A percentile compares a stretch with the other conserved stretches of the same genome.
These are phyloP conservation scores for Prototheca stagnorum DNA, from an alignment of 163 green algal species.

Conservation along the genomic window DNA sequence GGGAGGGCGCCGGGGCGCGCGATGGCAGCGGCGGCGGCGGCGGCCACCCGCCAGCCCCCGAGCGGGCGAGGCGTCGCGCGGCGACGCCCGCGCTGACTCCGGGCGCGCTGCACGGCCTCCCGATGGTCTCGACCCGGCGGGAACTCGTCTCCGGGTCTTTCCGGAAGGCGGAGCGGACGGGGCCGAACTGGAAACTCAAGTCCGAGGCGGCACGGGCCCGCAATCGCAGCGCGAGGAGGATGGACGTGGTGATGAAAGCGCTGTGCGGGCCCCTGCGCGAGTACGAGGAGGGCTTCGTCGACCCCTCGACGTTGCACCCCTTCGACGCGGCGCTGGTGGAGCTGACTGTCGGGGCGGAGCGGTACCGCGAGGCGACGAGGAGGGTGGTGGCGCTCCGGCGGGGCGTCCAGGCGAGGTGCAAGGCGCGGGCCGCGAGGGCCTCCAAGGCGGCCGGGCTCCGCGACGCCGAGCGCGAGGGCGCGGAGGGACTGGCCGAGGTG, in stretches of 20 bases:
- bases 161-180: constrained; percentile 26
- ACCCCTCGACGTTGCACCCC: constrained; percentile 48
- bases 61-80: too few relatives aligned
- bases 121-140: constrained; percentile 35
- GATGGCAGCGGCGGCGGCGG: too few relatives aligned
- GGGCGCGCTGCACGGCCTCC: constrained; percentile 27
- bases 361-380: constrained; percentile 35
- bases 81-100: too few relatives aligned
- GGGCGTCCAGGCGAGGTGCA: too few relatives aligned
- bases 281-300: constrained; percentile 56
- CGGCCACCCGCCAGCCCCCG: too few relatives aligned
- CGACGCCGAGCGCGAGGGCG: too few relatives aligned
- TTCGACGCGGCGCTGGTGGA: constrained; percentile 86
- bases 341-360: constrained; percentile 59
- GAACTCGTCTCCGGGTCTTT: constrained; percentile 45
- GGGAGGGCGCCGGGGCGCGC: too few relatives aligned
- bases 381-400: too few relatives aligned
- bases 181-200: constrained; percentile 24
- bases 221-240: constrained; percentile 31
- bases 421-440: too few relatives aligned
- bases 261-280: constrained; percentile 45
- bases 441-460: too few relatives aligned
- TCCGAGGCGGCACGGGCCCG: constrained; percentile 23
- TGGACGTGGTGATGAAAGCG: constrained; percentile 78
- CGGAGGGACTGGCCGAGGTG: not conserved